These are phyloP conservation scores for Lactarius indigo DNA, from an alignment of 768 basidiomycete species.

Conservation along the genomic window DNA sequence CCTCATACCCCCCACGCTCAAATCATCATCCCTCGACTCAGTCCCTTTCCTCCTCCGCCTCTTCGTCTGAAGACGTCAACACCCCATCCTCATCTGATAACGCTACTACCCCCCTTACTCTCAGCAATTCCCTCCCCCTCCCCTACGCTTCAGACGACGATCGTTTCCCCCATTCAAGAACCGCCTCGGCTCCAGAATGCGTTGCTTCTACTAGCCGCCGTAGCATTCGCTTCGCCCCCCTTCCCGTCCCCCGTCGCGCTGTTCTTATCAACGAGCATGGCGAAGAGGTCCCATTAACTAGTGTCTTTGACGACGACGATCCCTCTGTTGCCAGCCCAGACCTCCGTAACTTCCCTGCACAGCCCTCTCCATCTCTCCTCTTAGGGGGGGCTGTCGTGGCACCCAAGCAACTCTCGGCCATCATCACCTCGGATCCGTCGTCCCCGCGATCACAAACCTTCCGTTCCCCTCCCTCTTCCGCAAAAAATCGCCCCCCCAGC, in stretches of 20 bases:
- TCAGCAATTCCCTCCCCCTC: constrained; percentile 5
- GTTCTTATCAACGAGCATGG: constrained; percentile 42
- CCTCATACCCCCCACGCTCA: constrained; percentile 14
- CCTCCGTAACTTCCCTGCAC: constrained; percentile 23
- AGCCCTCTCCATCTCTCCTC: constrained; percentile 22
- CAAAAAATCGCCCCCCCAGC: constrained; percentile 1
- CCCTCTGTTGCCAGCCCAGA: constrained; percentile 26
- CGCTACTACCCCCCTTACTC: constrained; percentile 7
- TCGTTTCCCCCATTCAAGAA: constrained; percentile 4
- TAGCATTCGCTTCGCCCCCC: constrained; percentile 78
- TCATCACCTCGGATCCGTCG: neutral
- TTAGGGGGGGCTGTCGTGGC: constrained; percentile 15
- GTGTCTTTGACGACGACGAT: constrained; percentile 31
- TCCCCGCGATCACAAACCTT: neutral
- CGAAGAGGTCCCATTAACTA: constrained; percentile 38
- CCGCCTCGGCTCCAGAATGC: constrained; percentile 1
- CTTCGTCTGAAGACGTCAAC: constrained; percentile 16
- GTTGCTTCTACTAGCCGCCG: constrained; percentile 22
- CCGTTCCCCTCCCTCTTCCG: neutral
- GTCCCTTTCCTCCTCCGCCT: constrained; percentile 19
- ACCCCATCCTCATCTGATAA: constrained; percentile 13
- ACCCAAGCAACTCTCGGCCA: constrained; percentile 2
- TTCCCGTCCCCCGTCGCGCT: constrained; percentile 69
- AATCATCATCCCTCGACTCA: constrained; percentile 3
- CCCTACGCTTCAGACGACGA: constrained; percentile 19